These are phyloP conservation scores for Solanum arcanum DNA, from an alignment of 257 asterid species.

Conservation along the genomic window DNA sequence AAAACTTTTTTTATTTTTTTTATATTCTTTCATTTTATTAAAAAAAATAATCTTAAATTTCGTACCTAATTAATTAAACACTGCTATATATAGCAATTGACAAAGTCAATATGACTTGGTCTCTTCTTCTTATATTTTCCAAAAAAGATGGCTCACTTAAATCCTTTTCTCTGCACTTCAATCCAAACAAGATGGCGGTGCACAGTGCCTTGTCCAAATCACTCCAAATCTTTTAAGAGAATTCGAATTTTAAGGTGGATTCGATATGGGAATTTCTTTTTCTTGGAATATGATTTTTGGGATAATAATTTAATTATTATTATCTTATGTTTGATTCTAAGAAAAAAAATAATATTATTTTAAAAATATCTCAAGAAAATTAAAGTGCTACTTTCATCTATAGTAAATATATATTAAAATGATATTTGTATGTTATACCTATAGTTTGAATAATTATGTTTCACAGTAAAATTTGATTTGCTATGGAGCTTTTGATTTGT, in stretches of 20 bases:
- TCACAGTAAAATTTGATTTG: no score
- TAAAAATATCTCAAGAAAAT: not conserved
- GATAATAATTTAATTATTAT: no score
- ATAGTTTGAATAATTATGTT: no score
- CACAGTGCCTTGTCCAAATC: not conserved
- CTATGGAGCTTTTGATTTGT: no score
- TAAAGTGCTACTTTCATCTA: no score
- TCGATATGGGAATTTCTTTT: not conserved
- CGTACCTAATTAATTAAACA: not conserved
- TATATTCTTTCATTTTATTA: no score
- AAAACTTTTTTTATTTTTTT: no score
- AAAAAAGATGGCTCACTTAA: not conserved
- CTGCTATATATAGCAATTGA: not conserved
- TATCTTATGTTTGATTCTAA: no score
- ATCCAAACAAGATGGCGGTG: not conserved
- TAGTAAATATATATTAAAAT: no score
- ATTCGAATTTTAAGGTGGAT: not conserved
- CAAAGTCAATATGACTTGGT: not conserved
- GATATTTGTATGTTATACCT: no score
- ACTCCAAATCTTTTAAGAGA: not conserved
- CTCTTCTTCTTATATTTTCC: not conserved
- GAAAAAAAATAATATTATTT: no score
- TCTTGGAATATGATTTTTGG: not conserved
- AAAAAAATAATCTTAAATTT: no score
- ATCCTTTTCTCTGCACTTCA: not conserved